Conservation (phyloP, 192 early-diverging fungal genomes). For the Coemansia aciculifera region DNA sequence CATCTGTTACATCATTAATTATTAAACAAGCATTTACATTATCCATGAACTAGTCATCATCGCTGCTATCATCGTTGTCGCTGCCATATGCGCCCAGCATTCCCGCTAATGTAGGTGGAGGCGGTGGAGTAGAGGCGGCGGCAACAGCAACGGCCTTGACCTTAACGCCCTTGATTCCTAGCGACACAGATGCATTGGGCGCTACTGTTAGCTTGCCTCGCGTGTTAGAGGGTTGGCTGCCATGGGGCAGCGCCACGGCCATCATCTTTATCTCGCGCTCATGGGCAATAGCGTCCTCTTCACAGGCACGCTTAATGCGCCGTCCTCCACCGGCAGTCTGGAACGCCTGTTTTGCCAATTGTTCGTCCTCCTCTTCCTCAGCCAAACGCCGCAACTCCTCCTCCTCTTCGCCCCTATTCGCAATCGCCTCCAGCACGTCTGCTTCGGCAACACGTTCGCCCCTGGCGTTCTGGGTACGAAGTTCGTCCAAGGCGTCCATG, state of each 20-base stretch:
- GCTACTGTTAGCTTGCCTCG: background rate
- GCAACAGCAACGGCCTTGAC: conserved; percentile 11
- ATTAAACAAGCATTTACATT: background rate
- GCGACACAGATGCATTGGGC: conserved; percentile 2
- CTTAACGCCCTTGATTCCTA: conserved; percentile 25
- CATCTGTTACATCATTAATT: background rate
- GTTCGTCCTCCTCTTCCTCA: conserved; percentile 35
- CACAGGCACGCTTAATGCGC: conserved; percentile 37
- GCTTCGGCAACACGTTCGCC: conserved; percentile 76
- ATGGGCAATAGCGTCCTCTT: conserved; percentile 30
- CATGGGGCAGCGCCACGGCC: background rate
- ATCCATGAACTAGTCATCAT: background rate
- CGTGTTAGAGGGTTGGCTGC: background rate
- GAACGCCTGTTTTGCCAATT: conserved; percentile 28
- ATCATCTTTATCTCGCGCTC: conserved; percentile 20
- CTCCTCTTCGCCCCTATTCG: conserved; percentile 16
- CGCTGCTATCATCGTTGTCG: conserved; percentile 17
- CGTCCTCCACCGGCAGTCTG: conserved; percentile 14
- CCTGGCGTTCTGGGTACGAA: conserved; percentile 82
- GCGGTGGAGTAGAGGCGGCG: background rate
- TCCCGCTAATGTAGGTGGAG: conserved; percentile 20
- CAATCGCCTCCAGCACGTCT: conserved; percentile 60
- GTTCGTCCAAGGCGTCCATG: conserved; percentile 94
- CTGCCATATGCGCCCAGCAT: conserved; percentile 47
- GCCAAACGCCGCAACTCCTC: conserved; percentile 28